Base-by-base conservation (phyloP, 371 early-diverging fungal genomes). In the Zychaea mexicana region DNA sequence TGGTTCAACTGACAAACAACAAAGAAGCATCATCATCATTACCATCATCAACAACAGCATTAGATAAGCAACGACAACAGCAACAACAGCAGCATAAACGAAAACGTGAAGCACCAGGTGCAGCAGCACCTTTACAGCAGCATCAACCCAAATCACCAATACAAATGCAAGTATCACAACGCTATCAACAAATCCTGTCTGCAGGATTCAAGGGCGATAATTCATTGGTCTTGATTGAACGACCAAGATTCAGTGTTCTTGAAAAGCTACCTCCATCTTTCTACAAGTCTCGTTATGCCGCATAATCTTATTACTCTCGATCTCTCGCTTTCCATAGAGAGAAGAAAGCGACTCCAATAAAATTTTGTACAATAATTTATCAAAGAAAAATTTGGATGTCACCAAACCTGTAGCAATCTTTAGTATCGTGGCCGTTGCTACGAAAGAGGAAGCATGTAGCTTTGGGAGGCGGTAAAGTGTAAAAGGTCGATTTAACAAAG, bases 161-260 rank as follows among this genome's bases (percentile, higher is more conserved):
- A 68, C 84, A 81, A 68, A 89, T 90, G 73, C 77, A 81, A 56
- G 77, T 93, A 65, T 80, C 89, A n/a, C 81, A 85, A 36, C 57
- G 92, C 66, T 96, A 91, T 81, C 90, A 92, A 64, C 90, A 90
- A 46, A 73, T 95, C 62, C 85, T 96, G 85, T 85, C 73, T 65
- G 83, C 88, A 63, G 89, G 83, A 58, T 93, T 90, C 66, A 52
- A 92, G 33, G 90, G 77, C 38, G 76, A 74, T 28, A 79, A 90
- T 71, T 89, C 91, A 62, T 78, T 95, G 81, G 88, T 92, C 0
- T 89, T 92, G 46, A 87, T 95, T 21, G 97, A 97, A 76, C 80
- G 95, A 68, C 94, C 96, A 15, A 86, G 89, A 70, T 78, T 89
- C 69, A 86, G 87, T 59, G 90, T 95, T 36, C 73, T 94, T 61